Percentiles rank a stretch among this genome's conserved stretches.
Conservation (phyloP, 208 protist genomes). For the Leishmania gerbilli region DNA sequence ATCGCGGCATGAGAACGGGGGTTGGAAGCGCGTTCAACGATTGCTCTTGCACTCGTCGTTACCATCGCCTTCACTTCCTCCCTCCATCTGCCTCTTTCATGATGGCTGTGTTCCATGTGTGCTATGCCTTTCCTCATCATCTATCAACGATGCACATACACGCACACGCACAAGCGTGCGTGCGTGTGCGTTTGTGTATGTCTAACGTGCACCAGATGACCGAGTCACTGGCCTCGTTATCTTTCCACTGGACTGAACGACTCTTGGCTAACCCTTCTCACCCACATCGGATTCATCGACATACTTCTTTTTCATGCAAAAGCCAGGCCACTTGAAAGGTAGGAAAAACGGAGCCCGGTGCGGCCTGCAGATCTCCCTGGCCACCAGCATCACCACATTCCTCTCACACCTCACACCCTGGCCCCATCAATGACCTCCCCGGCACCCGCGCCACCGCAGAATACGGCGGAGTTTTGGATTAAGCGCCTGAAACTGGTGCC, state of each 20-base stretch:
- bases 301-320: too few species aligned
- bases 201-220: neutral
- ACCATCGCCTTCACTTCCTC: neutral
- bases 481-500: slow-evolving; percentile 37
- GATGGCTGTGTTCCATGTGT: neutral
- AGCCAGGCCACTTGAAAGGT: too few species aligned
- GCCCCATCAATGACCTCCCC: neutral
- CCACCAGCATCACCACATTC: neutral
- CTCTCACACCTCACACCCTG: neutral
- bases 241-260: neutral
- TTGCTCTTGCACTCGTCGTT: neutral
- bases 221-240: neutral
- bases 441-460: neutral
- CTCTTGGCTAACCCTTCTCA: neutral
- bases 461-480: slow-evolving; percentile 42
- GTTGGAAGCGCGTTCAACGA: neutral
- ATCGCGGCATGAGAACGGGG: neutral
- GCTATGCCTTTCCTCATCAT: too few species aligned
- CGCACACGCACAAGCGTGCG: too few species aligned
- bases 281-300: neutral
- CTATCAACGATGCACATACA: too few species aligned
- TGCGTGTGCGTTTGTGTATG: too few species aligned
- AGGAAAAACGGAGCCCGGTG: too few species aligned
- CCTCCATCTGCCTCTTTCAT: neutral
- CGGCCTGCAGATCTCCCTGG: neutral